Percentiles rank a stretch among this genome's conserved stretches.
These are phyloP conservation scores for Albizia julibrissin DNA, from an alignment of 306 rosid species.

Conservation along the genomic window DNA sequence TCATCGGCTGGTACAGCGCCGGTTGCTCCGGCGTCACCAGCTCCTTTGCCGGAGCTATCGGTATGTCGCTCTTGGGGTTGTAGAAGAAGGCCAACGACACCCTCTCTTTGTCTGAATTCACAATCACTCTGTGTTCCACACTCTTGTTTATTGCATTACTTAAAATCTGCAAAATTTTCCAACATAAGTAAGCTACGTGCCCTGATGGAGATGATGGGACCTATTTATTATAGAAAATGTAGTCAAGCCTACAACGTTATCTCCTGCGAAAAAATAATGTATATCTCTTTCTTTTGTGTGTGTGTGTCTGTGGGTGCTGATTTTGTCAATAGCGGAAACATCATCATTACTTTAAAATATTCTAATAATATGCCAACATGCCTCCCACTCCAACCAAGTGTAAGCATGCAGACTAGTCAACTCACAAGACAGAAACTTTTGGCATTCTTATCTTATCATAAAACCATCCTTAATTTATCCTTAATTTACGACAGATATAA, in stretches of 20 bases:
- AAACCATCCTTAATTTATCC: neutral
- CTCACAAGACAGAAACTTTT: neutral
- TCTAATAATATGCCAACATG: neutral
- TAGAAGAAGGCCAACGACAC: conserved; percentile 89
- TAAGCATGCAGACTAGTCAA: neutral
- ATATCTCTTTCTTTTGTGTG: conserved; percentile 20
- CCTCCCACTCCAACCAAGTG: neutral
- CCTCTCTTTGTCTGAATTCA: conserved; percentile 72
- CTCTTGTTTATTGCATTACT: conserved; percentile 87
- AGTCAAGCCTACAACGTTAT: conserved; percentile 26
- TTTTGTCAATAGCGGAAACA: conserved; percentile 22
- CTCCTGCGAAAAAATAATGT: neutral
- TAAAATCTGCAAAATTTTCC: conserved; percentile 46
- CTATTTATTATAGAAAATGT: neutral
- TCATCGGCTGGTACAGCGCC: conserved; percentile 65
- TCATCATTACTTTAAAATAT: conserved; percentile 9
- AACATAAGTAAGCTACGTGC: neutral
- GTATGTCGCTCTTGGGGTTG: conserved; percentile 87
- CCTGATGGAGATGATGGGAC: neutral
- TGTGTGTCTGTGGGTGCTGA: neutral
- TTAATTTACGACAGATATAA: neutral
- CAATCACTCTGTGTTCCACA: conserved; percentile 91
- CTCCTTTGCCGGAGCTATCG: conserved; percentile 66
- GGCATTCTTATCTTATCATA: neutral
- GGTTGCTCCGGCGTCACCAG: conserved; percentile 57